Percentiles rank a stretch among this genome's conserved stretches.
Conservation (phyloP, 441 rosid genomes). For the Adansonia grandidieri region DNA sequence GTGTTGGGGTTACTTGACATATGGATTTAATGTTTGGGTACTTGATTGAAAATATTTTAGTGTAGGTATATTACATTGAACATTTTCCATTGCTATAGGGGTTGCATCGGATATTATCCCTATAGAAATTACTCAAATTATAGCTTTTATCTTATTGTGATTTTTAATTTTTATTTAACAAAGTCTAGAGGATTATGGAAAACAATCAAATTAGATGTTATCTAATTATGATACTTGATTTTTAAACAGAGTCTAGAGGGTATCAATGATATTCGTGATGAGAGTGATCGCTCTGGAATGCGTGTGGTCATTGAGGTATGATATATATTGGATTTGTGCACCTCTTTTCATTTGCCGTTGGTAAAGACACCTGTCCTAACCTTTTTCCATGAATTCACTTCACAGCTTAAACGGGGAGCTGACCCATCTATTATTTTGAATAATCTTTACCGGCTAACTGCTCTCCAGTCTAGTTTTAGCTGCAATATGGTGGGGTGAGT, state of each 20-base stretch:
- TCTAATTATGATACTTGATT: conserved; percentile 21
- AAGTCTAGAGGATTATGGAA: conserved; percentile 62
- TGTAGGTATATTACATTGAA: no score
- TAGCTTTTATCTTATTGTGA: conserved; percentile 19
- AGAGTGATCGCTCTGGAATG: conserved; percentile 96
- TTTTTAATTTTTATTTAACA: conserved; percentile 34
- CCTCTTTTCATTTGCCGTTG: conserved; percentile 14
- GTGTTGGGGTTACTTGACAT: no score
- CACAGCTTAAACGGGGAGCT: conserved; percentile 83
- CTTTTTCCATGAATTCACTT: conserved; percentile 13
- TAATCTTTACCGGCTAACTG: conserved; percentile 85
- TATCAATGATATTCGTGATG: conserved; percentile 93
- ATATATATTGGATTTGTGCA: conserved; percentile 14
- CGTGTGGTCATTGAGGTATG: conserved; percentile 92
- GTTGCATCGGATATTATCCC: neutral
- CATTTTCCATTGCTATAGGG: no score
- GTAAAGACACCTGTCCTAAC: conserved; percentile 12
- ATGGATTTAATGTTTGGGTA: no score
- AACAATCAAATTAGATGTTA: neutral
- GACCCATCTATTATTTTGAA: conserved; percentile 83
- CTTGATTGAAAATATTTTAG: no score
- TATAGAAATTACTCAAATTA: conserved; percentile 5
- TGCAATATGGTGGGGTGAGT: conserved; percentile 98
- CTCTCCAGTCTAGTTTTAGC: conserved; percentile 94
- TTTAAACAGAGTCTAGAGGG: conserved; percentile 80